Conservation (phyloP, 805 yeast species). For the Yarrowia keelungensis region DNA sequence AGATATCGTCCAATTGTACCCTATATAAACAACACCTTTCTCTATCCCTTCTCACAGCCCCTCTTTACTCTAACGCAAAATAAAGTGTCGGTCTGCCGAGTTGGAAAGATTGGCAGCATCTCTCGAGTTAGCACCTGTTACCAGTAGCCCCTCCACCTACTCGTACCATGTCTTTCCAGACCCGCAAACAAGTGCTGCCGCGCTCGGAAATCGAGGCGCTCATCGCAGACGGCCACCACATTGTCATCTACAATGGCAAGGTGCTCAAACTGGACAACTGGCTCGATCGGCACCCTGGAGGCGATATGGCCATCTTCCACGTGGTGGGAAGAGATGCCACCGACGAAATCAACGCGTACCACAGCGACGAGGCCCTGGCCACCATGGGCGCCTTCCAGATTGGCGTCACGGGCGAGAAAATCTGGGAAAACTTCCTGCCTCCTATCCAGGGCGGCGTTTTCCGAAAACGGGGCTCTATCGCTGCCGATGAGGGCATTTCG, state of each 20-base stretch:
- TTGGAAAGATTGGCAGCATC: no score
- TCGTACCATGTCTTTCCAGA: conserved; percentile 21
- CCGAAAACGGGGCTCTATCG: conserved; percentile 44
- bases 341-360: conserved; percentile 89
- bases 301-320: conserved; percentile 82
- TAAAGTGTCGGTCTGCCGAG: no score
- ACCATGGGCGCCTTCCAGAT: conserved; percentile 65
- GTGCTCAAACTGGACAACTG: conserved; percentile 74
- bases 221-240: conserved; percentile 70
- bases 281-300: conserved; percentile 85
- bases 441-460: conserved; percentile 85
- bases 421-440: conserved; percentile 80
- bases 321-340: conserved; percentile 90
- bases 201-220: conserved; percentile 60
- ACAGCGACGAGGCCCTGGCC: conserved; percentile 62
- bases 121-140: background rate
- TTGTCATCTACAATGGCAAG: conserved; percentile 67
- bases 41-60: no score
- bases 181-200: conserved; percentile 47
- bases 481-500: conserved; percentile 30
- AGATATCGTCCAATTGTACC: no score
- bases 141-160: background rate
- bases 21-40: no score
- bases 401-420: conserved; percentile 63
- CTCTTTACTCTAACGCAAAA: no score